A percentile compares a stretch with the other conserved stretches of the same genome.
Conservation (phyloP, 495 filamentous ascomycete species). For the Bryoglossum gracile region DNA sequence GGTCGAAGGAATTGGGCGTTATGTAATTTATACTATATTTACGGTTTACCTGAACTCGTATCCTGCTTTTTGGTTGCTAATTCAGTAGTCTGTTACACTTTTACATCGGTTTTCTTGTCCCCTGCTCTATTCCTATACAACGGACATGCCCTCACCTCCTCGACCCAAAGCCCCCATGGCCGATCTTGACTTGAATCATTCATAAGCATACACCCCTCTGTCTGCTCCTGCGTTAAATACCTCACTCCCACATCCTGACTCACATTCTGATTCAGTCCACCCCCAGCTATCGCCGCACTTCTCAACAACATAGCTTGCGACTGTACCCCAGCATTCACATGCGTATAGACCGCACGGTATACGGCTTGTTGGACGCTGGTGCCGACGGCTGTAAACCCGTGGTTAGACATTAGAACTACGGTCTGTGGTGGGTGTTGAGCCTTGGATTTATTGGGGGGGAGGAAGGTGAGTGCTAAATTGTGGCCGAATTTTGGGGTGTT, state of each 20-base stretch:
- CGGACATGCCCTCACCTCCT: constrained; percentile 31
- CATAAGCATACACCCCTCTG: constrained; percentile 17
- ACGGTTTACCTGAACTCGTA: too few species aligned
- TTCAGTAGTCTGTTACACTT: too few species aligned
- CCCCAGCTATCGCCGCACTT: constrained; percentile 9
- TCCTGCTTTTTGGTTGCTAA: too few species aligned
- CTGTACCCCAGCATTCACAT: constrained; percentile 38
- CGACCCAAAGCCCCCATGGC: constrained; percentile 38
- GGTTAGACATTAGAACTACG: constrained; percentile 41
- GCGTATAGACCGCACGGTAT: constrained; percentile 38
- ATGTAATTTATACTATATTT: too few species aligned
- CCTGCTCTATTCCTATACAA: too few species aligned
- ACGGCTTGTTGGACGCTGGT: constrained; percentile 34
- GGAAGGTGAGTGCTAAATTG: constrained; percentile 24
- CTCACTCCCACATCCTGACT: not conserved
- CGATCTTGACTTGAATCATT: constrained; percentile 22
- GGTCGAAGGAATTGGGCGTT: too few species aligned
- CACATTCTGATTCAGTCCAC: not conserved
- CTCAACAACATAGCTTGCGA: constrained; percentile 25
- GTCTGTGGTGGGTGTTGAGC: constrained; percentile 25
- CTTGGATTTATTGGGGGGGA: not conserved
- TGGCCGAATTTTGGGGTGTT: constrained; percentile 28
- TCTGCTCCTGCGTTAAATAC: constrained; percentile 29
- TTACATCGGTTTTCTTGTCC: too few species aligned
- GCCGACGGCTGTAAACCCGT: constrained; percentile 40